A percentile compares a stretch with the other conserved stretches of the same genome.
Conservation (phyloP, 352 stramenopile species). For the Phytophthora capsici region DNA sequence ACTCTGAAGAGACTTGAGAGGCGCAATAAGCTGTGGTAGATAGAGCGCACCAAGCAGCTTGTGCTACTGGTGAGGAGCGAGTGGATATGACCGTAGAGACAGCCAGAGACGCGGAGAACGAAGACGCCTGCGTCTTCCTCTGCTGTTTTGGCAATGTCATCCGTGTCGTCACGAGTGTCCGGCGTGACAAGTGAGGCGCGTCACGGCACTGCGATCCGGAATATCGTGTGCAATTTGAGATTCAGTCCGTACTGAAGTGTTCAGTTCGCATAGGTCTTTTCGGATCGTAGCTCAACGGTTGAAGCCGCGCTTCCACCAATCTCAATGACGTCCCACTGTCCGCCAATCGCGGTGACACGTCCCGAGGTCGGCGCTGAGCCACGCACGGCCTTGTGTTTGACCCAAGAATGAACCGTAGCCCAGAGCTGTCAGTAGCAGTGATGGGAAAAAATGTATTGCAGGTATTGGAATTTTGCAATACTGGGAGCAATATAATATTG, state of each 20-base stretch:
- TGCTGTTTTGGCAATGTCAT: slow-evolving; percentile 14
- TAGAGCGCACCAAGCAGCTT: not conserved
- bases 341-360: slow-evolving; percentile 8
- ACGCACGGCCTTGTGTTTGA: too few species aligned
- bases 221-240: not conserved
- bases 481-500: too few species aligned
- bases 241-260: not conserved
- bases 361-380: not conserved
- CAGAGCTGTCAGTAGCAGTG: too few species aligned
- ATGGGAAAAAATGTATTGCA: too few species aligned
- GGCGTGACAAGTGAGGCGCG: slow-evolving; percentile 1
- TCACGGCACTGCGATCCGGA: not conserved
- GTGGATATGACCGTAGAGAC: not conserved
- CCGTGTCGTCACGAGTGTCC: slow-evolving; percentile 8
- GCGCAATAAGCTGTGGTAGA: not conserved
- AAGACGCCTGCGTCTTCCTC: slow-evolving; percentile 7
- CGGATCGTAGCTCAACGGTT: not conserved
- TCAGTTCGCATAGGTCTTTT: not conserved
- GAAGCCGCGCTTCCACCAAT: slow-evolving; percentile 3
- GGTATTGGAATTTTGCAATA: too few species aligned
- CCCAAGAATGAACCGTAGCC: too few species aligned
- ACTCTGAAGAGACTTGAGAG: not conserved
- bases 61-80: not conserved
- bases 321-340: slow-evolving; percentile 2
- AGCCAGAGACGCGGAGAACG: not conserved